Base-by-base conservation (phyloP, 495 filamentous ascomycete genomes). In the Neurospora pannonica region DNA sequence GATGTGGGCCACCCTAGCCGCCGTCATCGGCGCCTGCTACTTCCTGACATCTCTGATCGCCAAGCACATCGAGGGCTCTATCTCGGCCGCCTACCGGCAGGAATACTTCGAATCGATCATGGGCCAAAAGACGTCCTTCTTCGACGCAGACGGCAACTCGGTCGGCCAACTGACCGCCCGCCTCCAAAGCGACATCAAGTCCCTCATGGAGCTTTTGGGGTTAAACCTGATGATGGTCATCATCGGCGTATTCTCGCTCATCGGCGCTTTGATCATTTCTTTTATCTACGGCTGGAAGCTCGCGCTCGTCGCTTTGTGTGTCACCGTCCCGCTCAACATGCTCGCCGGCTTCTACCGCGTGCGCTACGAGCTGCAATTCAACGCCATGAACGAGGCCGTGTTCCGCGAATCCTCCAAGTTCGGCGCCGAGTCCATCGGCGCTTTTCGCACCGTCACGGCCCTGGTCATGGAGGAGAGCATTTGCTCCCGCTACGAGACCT, bases 141-240 rank as follows among this genome's bases (percentile, higher is more conserved):
- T 91, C 74, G 91, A 94, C 79, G 78, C 81, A 4, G 82, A 86
- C 46, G 86, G 89, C 69, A 91, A 93, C 75, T 85, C 90, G 0
- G 83, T 87, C 7, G 92, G 91, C 4, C 85, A 91, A 15, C 82
- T 94, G 39, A 87, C 87, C 8, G 85, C 88, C 4, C 85, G 86
- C 8, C 83, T 92, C 3, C 85, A 87, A 10, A 84, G 84, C 70
- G 86, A 91, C 71, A 89, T 91, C 5, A 88, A 86, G 40, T 84
- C 88, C 15, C 77, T 93, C 0, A 88, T 92, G 78, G 89, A 92
- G 71, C 82, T 93, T 3, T 79, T 92, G 28, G 88, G 89, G 10
- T 77, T 84, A 34, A 89, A 90, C 74, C 83, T 89, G 78, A 85
- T 84, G 74, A 83, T 87, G 82, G 76, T 88, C 21, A 82, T 87